phyloP scores from a whole-genome alignment of 495 filamentous ascomycete genomes.

The Aspergillus cristatus region DNA sequence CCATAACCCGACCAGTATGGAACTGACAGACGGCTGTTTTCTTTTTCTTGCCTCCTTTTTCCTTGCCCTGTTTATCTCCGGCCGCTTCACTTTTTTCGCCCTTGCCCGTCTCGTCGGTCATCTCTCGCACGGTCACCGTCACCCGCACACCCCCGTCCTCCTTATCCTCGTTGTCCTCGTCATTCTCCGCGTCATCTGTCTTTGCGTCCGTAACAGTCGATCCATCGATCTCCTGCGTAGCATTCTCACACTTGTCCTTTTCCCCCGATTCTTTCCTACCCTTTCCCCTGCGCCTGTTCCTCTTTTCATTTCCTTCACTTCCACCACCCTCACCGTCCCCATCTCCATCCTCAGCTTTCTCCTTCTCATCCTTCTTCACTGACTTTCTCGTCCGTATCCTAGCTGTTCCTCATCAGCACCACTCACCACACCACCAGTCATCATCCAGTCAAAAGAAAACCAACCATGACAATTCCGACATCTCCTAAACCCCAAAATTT shows the following conservation, averaged over 20 bases:
- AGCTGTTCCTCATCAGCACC: not conserved
- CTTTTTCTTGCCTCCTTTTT: not conserved
- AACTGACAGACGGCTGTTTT: not conserved
- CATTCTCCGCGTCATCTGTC: not conserved
- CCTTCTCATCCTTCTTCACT: not conserved
- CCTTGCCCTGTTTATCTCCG: not conserved
- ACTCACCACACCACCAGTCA: not conserved
- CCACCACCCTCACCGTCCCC: not conserved
- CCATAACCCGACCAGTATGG: not conserved
- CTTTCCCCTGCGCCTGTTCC: not conserved
- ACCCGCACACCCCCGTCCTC: not conserved
- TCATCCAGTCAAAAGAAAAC: not conserved
- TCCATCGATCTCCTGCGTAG: not conserved
- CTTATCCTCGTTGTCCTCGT: too few relatives aligned
- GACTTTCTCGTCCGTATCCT: not conserved
- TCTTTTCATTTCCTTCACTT: not conserved
- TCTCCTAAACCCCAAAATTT: not conserved
- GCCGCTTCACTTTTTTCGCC: not conserved
- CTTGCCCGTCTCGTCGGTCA: not conserved
- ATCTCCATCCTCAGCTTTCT: not conserved
- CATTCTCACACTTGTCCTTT: not conserved
- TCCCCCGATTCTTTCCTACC: not conserved
- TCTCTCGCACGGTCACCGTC: not conserved
- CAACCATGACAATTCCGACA: slow-evolving; percentile 1
- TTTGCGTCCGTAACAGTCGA: not conserved